A percentile compares a stretch with the other conserved stretches of the same genome.
phyloP scores from a whole-genome alignment of 108 stramenopile genomes.

The Fragilaria radians region DNA sequence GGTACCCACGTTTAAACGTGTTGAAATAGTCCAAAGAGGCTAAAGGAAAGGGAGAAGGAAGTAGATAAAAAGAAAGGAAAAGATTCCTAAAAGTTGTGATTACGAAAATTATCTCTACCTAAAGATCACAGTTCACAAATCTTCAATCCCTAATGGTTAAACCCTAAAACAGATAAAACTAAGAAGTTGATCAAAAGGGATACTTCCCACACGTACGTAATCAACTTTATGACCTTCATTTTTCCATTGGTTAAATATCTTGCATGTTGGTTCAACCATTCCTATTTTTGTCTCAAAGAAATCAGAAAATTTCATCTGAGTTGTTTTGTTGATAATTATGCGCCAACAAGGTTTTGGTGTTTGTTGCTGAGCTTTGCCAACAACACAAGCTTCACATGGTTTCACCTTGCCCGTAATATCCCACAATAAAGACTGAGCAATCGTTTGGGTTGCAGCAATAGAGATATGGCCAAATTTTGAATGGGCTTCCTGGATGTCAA shows the following conservation, averaged over 20 bases:
- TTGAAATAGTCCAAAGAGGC: too few species aligned
- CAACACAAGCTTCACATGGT: slow-evolving; percentile 22
- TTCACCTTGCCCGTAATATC: slow-evolving; percentile 10
- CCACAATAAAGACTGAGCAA: slow-evolving; percentile 16
- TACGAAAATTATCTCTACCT: too few species aligned
- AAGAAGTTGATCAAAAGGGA: too few species aligned
- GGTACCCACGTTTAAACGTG: too few species aligned
- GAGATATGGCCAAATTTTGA: slow-evolving; percentile 12
- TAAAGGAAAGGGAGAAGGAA: too few species aligned
- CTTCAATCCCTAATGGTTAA: too few species aligned
- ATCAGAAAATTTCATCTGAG: slow-evolving; percentile 9
- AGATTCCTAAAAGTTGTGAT: too few species aligned
- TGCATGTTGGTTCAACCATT: slow-evolving; percentile 7
- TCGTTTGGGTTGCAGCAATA: slow-evolving; percentile 8
- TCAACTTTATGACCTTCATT: slow-evolving; percentile 1
- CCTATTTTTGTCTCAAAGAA: slow-evolving; percentile 6
- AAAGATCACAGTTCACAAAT: too few species aligned
- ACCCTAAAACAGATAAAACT: too few species aligned
- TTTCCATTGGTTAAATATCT: too few species aligned
- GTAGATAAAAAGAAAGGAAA: too few species aligned
- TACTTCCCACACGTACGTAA: too few species aligned
- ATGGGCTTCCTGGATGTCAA: slow-evolving; percentile 20
- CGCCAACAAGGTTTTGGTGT: background rate
- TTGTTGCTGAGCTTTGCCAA: slow-evolving; percentile 19
- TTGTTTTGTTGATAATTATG: slow-evolving; percentile 11